Evolutionary conservation across 2,329 filamentous ascomycete species (phyloP).

Genomic region (Diaporthe sp.): DNA sequence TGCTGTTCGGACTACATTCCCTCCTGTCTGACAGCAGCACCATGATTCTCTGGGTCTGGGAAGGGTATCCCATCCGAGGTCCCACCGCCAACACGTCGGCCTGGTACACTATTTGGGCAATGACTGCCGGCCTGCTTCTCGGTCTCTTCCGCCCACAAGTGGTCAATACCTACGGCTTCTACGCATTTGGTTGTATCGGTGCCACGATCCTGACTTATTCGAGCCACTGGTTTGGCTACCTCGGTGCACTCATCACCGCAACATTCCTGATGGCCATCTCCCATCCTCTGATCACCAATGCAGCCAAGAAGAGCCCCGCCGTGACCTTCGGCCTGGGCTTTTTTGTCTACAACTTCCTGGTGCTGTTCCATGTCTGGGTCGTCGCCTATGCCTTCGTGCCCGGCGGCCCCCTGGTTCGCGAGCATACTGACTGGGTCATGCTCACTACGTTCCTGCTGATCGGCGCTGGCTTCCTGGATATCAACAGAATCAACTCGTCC

Average conservation of each 20-base stretch:
- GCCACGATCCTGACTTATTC: slow-evolving; percentile 82
- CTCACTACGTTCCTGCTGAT: slow-evolving; percentile 85
- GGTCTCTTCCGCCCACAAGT: slow-evolving; percentile 81
- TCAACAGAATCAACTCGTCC: slow-evolving; percentile 64
- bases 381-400: slow-evolving; percentile 99
- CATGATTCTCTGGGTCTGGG: slow-evolving; percentile 99
- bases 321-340: slow-evolving; percentile 90
- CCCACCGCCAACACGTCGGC: slow-evolving; percentile 92
- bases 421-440: slow-evolving; percentile 98
- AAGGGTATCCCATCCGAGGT: slow-evolving; percentile 91
- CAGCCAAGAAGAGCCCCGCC: slow-evolving; percentile 81
- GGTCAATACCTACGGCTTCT: slow-evolving; percentile 83
- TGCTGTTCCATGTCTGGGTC: slow-evolving; percentile 98
- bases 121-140: slow-evolving; percentile 83
- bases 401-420: slow-evolving; percentile 89
- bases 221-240: slow-evolving; percentile 89
- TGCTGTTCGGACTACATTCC: slow-evolving; percentile 92
- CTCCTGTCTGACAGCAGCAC: slow-evolving; percentile 97
- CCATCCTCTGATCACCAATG: slow-evolving; percentile 80
- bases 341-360: slow-evolving; percentile 90
- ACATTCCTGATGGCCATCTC: slow-evolving; percentile 86
- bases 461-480: slow-evolving; percentile 85
- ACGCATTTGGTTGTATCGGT: slow-evolving; percentile 81
- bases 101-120: slow-evolving; percentile 85
- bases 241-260: slow-evolving; percentile 81